A percentile compares a stretch with the other conserved stretches of the same genome.
Evolutionary conservation across 1,284 basidiomycete species (phyloP).

Genomic region (Cutaneotrichosporon dermatis): DNA sequence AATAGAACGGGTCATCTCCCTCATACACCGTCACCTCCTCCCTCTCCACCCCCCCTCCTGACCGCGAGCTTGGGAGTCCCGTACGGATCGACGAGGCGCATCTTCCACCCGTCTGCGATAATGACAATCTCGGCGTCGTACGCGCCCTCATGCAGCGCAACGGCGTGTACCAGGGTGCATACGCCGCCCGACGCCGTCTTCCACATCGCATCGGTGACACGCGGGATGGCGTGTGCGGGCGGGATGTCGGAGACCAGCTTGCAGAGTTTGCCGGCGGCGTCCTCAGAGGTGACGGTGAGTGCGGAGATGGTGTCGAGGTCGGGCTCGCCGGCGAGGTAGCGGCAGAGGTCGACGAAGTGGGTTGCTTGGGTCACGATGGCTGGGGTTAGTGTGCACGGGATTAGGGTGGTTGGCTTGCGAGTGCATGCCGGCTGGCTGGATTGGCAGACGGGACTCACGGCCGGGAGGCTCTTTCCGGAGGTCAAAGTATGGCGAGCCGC

Average conservation of each 20-base stretch:
- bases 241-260: constrained; percentile 5
- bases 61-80: constrained; percentile 25
- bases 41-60: constrained; percentile 10
- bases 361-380: constrained; percentile 23
- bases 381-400: constrained; percentile 6
- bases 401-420: too few relatives aligned
- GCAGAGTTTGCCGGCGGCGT: neutral
- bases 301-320: neutral
- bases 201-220: constrained; percentile 28
- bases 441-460: constrained; percentile 12
- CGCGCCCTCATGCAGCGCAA: constrained; percentile 21
- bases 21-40: constrained; percentile 18
- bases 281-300: neutral
- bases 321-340: constrained; percentile 1
- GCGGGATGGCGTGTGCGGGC: constrained; percentile 11
- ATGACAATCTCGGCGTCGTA: constrained; percentile 27
- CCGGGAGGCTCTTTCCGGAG: constrained; percentile 19
- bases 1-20: constrained; percentile 21
- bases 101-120: constrained; percentile 32
- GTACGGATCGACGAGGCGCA: constrained; percentile 27
- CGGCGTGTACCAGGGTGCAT: constrained; percentile 20
- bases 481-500: constrained; percentile 20
- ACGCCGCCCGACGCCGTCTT: constrained; percentile 18
- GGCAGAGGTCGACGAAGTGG: constrained; percentile 11
- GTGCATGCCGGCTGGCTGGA: too few relatives aligned